Evolutionary conservation across 2,329 filamentous ascomycete species (phyloP), one percentile per base, ranked within the genome.

Genomic region (Alternaria ventricosa): DNA sequence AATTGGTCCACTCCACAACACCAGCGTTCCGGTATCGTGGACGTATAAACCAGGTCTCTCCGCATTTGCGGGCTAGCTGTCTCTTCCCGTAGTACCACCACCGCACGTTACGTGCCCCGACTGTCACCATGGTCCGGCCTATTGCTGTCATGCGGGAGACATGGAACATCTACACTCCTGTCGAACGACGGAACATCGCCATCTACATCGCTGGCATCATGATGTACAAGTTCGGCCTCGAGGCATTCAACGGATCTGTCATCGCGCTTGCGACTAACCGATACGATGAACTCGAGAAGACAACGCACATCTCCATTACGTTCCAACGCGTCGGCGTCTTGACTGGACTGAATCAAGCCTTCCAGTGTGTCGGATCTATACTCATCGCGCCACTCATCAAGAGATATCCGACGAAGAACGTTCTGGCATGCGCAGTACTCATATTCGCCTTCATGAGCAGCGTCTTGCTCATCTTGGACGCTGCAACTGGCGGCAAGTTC

Each of bases 201-300:
- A 70, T 74, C 13, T 85, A 86, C 71, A 84, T 85, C 53, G 65
- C 75, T 8, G 84, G 84, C 6, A 85, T 86, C 61, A 85, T 85
- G 82, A 73, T 84, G 46, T 86, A 85, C 76, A 86, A 86, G 67
- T 84, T 86, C 61, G 84, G 83, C 25, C 78, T 85, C 12, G 83
- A 85, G 68, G 83, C 82, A 10, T 86, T 85, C 75, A 85, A 84
- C 69, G 84, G 84, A 2, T 85, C 83, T 30, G 80, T 86, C 65
- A 81, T 83, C 41, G 82, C 83, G 11, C 77, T 85, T 3, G 83
- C 83, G 11, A 85, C 82, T 5, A 85, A 85, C 66, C 79, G 84
- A 55, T 86, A 85, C 72, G 83, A 84, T 71, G 81, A 81, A 67
- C 82, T 84, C 22, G 78, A 81, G 36, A 67, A 69, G 23, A 63